A percentile compares a stretch with the other conserved stretches of the same genome.
Evolutionary conservation across 805 yeast species (phyloP).

Genomic region (Yamadazyma tumulicola): DNA sequence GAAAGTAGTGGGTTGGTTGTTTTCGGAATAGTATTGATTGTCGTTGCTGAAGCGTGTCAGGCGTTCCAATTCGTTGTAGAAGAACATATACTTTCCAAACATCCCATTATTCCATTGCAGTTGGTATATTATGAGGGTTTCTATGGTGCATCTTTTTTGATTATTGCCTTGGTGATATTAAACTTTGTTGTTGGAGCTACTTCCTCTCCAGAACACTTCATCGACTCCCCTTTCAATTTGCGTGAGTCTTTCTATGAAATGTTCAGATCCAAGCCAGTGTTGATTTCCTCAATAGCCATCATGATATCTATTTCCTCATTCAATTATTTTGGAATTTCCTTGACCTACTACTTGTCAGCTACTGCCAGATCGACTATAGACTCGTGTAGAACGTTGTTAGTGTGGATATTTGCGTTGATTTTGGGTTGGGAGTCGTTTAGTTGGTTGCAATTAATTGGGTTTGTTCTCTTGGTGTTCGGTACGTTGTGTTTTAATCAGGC

Average conservation of each 20-base stretch:
- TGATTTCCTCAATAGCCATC: slow-evolving; percentile 54
- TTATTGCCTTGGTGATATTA: slow-evolving; percentile 42
- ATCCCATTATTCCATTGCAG: slow-evolving; percentile 55
- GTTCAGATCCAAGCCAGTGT: slow-evolving; percentile 39
- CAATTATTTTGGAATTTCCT: slow-evolving; percentile 69
- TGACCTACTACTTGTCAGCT: slow-evolving; percentile 65
- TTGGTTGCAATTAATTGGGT: slow-evolving; percentile 62
- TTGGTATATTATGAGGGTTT: slow-evolving; percentile 75
- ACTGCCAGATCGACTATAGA: slow-evolving; percentile 79
- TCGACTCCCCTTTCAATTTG: slow-evolving; percentile 54
- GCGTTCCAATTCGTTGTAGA: slow-evolving; percentile 79
- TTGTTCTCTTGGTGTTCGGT: slow-evolving; percentile 61
- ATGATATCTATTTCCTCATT: slow-evolving; percentile 71
- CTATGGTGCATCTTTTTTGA: slow-evolving; percentile 52
- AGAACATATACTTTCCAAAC: slow-evolving; percentile 57
- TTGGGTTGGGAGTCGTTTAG: slow-evolving; percentile 76
- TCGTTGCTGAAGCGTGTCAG: slow-evolving; percentile 62
- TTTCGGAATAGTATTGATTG: slow-evolving; percentile 56
- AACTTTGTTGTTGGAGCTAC: slow-evolving; percentile 38
- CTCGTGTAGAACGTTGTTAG: slow-evolving; percentile 69
- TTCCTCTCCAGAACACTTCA: slow-evolving; percentile 29
- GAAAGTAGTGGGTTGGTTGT: slow-evolving; percentile 25
- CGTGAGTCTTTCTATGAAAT: slow-evolving; percentile 48
- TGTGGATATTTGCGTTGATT: slow-evolving; percentile 66
- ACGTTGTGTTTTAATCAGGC: slow-evolving; percentile 74